Evolutionary conservation across 2,329 filamentous ascomycete genomes (phyloP).

Genomic region (Sarocladium oryzae): DNA sequence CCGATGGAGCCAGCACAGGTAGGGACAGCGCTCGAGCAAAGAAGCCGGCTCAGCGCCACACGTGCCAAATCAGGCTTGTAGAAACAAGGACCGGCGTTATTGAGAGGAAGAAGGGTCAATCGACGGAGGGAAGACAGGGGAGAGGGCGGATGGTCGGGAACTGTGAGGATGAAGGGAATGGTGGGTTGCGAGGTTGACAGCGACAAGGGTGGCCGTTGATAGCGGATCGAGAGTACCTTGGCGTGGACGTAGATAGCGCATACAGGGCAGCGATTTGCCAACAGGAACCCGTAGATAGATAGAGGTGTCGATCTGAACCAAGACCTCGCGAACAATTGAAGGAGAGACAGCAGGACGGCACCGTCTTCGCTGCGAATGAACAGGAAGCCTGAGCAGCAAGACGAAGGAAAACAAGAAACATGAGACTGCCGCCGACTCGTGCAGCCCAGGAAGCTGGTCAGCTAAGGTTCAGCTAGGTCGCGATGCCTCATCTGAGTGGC

Average conservation of each 20-base stretch:
- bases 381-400: neutral
- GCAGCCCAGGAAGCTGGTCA: neutral
- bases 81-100: neutral
- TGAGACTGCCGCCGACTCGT: neutral
- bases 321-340: neutral
- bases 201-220: slow-evolving; percentile 8
- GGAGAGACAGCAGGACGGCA: neutral
- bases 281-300: neutral
- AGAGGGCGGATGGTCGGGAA: slow-evolving; percentile 6
- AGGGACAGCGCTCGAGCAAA: slow-evolving; percentile 1
- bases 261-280: slow-evolving; percentile 6
- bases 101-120: neutral
- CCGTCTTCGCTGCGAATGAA: neutral
- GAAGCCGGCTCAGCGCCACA: neutral
- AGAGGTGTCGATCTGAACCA: neutral
- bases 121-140: neutral
- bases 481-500: slow-evolving; percentile 4
- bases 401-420: neutral
- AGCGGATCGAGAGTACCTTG: slow-evolving; percentile 8
- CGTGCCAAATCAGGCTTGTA: neutral
- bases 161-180: neutral
- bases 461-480: slow-evolving; percentile 2
- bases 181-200: slow-evolving; percentile 5
- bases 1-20: neutral
- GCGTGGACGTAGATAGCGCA: slow-evolving; percentile 7